These are phyloP conservation scores for Aphanomyces stellatus DNA, from an alignment of 352 stramenopile species.

Conservation along the genomic window DNA sequence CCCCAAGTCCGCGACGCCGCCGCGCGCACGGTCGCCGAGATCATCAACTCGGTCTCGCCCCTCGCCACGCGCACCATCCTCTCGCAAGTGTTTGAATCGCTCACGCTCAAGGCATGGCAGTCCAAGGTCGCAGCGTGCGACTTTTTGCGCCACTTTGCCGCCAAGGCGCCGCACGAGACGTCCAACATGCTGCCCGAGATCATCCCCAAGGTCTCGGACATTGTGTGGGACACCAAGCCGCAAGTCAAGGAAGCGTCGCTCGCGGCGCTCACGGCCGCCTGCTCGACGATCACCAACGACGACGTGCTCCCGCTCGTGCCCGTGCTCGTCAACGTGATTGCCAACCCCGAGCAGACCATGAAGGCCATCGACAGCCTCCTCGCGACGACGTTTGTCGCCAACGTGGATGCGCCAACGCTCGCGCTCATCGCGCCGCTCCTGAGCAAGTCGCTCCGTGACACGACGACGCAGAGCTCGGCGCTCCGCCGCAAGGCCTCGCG, in stretches of 20 bases:
- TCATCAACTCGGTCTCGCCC: slow-evolving; percentile 43
- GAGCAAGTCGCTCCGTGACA: slow-evolving; percentile 86
- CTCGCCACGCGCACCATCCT: slow-evolving; percentile 51
- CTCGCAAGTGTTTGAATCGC: slow-evolving; percentile 42
- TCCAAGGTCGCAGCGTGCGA: slow-evolving; percentile 82
- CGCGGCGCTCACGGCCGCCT: slow-evolving; percentile 67
- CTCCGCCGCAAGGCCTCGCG: slow-evolving; percentile 86
- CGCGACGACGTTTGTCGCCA: slow-evolving; percentile 88
- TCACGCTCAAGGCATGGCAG: slow-evolving; percentile 72
- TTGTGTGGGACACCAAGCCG: slow-evolving; percentile 93
- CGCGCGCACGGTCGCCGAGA: slow-evolving; percentile 24
- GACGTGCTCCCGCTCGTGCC: slow-evolving; percentile 86
- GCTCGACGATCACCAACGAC: slow-evolving; percentile 85
- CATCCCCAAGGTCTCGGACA: slow-evolving; percentile 79
- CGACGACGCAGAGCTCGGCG: slow-evolving; percentile 85
- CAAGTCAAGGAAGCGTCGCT: slow-evolving; percentile 83
- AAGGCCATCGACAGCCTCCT: slow-evolving; percentile 87
- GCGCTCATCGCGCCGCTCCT: slow-evolving; percentile 87
- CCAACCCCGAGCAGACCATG: slow-evolving; percentile 84
- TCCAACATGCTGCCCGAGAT: slow-evolving; percentile 81
- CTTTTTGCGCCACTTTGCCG: slow-evolving; percentile 65
- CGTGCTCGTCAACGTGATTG: slow-evolving; percentile 86
- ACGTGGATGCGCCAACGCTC: slow-evolving; percentile 86
- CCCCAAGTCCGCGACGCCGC: slow-evolving; percentile 40
- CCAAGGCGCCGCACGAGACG: slow-evolving; percentile 54